Conservation (phyloP, 2,329 filamentous ascomycete species). For the Xylaria sp. region DNA sequence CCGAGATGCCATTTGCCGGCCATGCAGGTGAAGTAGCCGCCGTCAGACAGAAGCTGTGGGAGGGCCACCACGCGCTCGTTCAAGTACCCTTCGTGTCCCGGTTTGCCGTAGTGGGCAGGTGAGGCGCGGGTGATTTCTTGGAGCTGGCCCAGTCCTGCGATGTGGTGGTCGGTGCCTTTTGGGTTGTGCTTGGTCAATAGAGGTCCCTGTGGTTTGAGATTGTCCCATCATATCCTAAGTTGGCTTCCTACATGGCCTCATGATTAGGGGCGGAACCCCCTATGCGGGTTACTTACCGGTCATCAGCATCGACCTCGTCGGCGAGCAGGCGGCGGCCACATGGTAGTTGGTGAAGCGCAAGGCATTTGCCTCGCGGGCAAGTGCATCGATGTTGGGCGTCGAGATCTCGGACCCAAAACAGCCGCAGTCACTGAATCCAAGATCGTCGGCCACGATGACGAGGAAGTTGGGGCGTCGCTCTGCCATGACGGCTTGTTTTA, state of each 20-base stretch:
- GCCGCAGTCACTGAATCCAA: slow-evolving; percentile 1
- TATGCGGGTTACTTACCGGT: background rate
- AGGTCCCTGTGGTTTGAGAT: background rate
- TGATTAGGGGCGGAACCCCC: background rate
- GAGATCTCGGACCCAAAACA: slow-evolving; percentile 1
- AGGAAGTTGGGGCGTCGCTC: background rate
- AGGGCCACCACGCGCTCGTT: background rate
- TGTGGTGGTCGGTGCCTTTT: background rate
- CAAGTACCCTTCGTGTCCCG: background rate
- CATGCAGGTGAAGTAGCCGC: background rate
- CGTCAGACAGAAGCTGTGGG: background rate
- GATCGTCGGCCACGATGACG: background rate
- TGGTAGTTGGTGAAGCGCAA: background rate
- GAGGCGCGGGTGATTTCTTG: background rate
- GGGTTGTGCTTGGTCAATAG: background rate
- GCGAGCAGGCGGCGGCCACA: background rate
- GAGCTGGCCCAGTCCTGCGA: background rate
- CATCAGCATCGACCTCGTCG: background rate
- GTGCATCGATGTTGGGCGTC: slow-evolving; percentile 1
- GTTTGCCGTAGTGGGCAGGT: background rate
- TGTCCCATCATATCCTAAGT: background rate
- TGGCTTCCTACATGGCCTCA: slow-evolving; percentile 1
- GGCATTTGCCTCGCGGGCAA: background rate
- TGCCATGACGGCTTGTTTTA: background rate
- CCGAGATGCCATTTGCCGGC: background rate